These are phyloP conservation scores for Russula foetens DNA, from an alignment of 768 basidiomycete species.

Conservation along the genomic window DNA sequence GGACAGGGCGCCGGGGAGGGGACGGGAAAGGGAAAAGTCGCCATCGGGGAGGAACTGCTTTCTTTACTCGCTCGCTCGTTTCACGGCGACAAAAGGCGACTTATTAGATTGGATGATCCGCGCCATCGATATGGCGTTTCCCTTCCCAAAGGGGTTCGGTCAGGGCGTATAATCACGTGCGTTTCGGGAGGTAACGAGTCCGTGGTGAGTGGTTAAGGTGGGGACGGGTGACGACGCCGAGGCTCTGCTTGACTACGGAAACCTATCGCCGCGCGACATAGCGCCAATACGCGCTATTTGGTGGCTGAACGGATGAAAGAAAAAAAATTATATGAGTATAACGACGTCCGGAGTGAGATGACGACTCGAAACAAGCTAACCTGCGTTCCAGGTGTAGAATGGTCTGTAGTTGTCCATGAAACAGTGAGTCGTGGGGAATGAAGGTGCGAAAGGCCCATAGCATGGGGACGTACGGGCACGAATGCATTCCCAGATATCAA, in stretches of 20 bases:
- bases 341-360: background rate
- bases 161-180: slow-evolving; percentile 13
- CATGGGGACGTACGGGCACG: slow-evolving; percentile 49
- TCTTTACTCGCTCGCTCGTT: background rate
- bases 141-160: slow-evolving; percentile 4
- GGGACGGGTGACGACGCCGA: background rate
- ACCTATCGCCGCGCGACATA: slow-evolving; percentile 39
- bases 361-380: slow-evolving; percentile 18
- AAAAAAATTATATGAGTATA: slow-evolving; percentile 4
- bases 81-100: slow-evolving; percentile 13
- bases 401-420: slow-evolving; percentile 35
- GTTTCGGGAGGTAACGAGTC: background rate
- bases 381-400: slow-evolving; percentile 47
- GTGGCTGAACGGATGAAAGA: slow-evolving; percentile 28
- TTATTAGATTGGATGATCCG: slow-evolving; percentile 14
- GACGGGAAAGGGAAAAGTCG: background rate
- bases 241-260: slow-evolving; percentile 7
- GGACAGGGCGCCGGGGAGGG: background rate
- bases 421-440: background rate
- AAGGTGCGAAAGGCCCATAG: too few relatives aligned
- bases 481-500: slow-evolving; percentile 73
- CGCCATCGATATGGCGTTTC: slow-evolving; percentile 10
- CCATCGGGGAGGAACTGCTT: too few relatives aligned
- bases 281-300: slow-evolving; percentile 37
- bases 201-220: background rate